Evolutionary conservation across 2,329 filamentous ascomycete genomes (phyloP).

Genomic region (Mycosphaerella sp.): DNA sequence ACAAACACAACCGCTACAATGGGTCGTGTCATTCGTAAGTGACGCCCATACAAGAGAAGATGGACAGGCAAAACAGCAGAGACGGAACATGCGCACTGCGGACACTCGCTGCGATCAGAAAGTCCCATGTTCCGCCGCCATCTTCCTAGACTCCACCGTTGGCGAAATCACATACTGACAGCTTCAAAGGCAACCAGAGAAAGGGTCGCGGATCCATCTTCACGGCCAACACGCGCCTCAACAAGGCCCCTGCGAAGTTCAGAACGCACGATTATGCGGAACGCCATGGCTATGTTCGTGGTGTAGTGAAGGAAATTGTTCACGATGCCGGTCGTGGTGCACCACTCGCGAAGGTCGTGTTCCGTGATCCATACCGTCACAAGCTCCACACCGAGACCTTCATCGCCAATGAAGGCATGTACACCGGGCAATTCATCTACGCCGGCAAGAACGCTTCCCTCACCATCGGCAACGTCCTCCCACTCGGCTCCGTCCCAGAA

Average conservation of each 20-base stretch:
- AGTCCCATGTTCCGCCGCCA: not conserved
- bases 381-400: slow-evolving; percentile 98
- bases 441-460: slow-evolving; percentile 97
- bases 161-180: slow-evolving; percentile 8
- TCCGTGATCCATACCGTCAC: slow-evolving; percentile 98
- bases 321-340: slow-evolving; percentile 98
- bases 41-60: slow-evolving; percentile 2
- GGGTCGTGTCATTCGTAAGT: slow-evolving; percentile 18
- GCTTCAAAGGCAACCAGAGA: slow-evolving; percentile 65
- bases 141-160: slow-evolving; percentile 2
- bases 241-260: slow-evolving; percentile 95
- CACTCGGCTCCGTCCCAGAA: slow-evolving; percentile 89
- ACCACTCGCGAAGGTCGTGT: slow-evolving; percentile 91
- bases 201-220: slow-evolving; percentile 74
- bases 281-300: slow-evolving; percentile 88
- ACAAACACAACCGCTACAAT: slow-evolving; percentile 9
- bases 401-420: slow-evolving; percentile 99
- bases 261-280: slow-evolving; percentile 80
- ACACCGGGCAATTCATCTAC: slow-evolving; percentile 99
- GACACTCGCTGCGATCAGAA: slow-evolving; percentile 3
- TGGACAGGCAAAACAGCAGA: slow-evolving; percentile 2
- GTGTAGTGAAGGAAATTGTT: slow-evolving; percentile 98
- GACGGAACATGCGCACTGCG: slow-evolving; percentile 1
- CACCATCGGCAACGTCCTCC: slow-evolving; percentile 96
- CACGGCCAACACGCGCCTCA: slow-evolving; percentile 56